phyloP scores from a whole-genome alignment of 345 rosid genomes.

The Geranium rotundifolium region DNA sequence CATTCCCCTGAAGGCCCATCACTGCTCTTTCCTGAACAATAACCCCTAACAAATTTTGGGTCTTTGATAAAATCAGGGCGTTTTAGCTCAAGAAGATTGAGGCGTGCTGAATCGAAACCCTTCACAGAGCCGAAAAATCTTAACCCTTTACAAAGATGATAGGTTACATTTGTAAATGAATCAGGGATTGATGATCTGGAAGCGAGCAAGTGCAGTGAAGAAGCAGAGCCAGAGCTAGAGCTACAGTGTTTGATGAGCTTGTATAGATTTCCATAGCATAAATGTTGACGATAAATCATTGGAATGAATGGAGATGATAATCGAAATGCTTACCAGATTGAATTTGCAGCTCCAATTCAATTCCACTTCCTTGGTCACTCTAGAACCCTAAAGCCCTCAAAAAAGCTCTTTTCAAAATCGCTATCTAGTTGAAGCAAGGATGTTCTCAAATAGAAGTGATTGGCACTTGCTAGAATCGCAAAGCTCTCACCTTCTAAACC shows the following conservation, averaged over 20 bases:
- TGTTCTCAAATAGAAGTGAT: too few relatives aligned
- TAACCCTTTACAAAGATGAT: constrained; percentile 6
- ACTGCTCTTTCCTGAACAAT: constrained; percentile 28
- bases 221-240: constrained; percentile 16
- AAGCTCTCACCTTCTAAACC: too few relatives aligned
- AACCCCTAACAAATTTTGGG: constrained; percentile 24
- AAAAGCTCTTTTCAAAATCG: too few relatives aligned
- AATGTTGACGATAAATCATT: constrained; percentile 15
- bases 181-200: constrained; percentile 11
- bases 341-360: neutral
- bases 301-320: neutral
- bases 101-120: constrained; percentile 14
- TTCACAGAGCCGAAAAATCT: constrained; percentile 10
- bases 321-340: constrained; percentile 5
- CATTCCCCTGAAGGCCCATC: constrained; percentile 38
- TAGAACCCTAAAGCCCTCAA: too few relatives aligned
- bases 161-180: constrained; percentile 8
- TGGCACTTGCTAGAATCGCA: too few relatives aligned
- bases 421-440: too few relatives aligned
- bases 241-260: constrained; percentile 21
- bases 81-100: constrained; percentile 11
- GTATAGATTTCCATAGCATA: constrained; percentile 24
- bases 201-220: constrained; percentile 4
- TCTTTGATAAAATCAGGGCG: constrained; percentile 5
- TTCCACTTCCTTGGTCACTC: too few relatives aligned